These are phyloP conservation scores for Tetrastigma voinierianum DNA, from an alignment of 164 flowering plant genomes.

Conservation along the genomic window DNA sequence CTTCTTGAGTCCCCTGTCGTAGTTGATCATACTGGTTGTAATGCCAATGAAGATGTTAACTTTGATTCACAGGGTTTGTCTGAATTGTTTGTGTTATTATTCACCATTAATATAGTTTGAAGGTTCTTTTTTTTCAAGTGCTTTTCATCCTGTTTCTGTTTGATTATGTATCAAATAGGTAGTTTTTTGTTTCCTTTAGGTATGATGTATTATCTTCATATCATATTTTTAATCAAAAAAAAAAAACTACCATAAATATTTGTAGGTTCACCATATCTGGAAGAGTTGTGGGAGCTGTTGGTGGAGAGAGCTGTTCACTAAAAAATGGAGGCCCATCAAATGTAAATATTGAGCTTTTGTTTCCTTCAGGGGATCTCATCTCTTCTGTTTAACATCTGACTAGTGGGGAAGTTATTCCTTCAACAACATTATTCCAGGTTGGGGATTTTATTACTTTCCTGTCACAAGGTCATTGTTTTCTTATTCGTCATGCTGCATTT, in stretches of 20 bases:
- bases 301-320: conserved; percentile 75
- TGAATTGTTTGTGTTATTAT: conserved; percentile 3
- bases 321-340: conserved; percentile 80
- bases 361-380: conserved; percentile 49
- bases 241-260: background rate
- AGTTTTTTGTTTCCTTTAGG: background rate
- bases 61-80: conserved; percentile 93
- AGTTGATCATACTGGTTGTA: conserved; percentile 87
- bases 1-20: conserved; percentile 73
- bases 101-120: background rate
- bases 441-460: conserved; percentile 4
- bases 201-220: too few species aligned
- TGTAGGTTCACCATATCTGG: conserved; percentile 88
- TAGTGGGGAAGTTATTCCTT: conserved; percentile 68
- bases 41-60: conserved; percentile 85
- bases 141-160: background rate
- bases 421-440: conserved; percentile 82
- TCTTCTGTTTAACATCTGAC: conserved; percentile 70
- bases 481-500: background rate
- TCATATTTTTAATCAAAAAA: too few species aligned
- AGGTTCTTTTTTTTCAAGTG: background rate
- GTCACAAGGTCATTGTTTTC: background rate
- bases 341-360: conserved; percentile 76
- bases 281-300: conserved; percentile 84
- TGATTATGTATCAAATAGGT: conserved; percentile 6